Evolutionary conservation across 2,329 filamentous ascomycete species (phyloP).

Genomic region (Colletotrichum theobromicola): DNA sequence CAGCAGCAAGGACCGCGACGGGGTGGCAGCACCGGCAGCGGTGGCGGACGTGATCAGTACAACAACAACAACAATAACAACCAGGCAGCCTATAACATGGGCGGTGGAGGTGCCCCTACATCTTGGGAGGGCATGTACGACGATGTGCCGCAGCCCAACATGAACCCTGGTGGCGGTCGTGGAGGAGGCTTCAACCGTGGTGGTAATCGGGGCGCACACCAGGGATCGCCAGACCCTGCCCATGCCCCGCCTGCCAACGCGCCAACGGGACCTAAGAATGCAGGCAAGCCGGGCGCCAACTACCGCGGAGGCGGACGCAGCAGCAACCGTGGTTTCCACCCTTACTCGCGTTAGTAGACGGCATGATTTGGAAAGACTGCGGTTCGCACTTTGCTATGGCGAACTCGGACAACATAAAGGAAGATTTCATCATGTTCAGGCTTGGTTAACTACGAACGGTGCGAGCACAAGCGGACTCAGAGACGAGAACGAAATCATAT

Average conservation of each 20-base stretch:
- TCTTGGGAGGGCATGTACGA: conserved; percentile 99
- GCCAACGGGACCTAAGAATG: conserved; percentile 95
- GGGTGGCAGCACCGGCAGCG: conserved; percentile 21
- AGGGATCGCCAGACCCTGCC: conserved; percentile 45
- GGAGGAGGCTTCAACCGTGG: conserved; percentile 39
- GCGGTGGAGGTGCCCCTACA: conserved; percentile 68
- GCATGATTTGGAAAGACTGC: not conserved
- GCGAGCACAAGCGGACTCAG: not conserved
- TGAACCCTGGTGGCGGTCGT: conserved; percentile 55
- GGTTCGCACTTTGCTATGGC: not conserved
- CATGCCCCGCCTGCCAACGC: conserved; percentile 63
- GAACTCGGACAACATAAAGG: not conserved
- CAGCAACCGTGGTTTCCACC: conserved; percentile 77
- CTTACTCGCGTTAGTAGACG: conserved; percentile 58
- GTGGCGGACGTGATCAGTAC: conserved; percentile 30
- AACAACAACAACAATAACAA: conserved; percentile 7
- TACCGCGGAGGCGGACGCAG: conserved; percentile 90
- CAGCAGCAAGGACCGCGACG: conserved; percentile 28
- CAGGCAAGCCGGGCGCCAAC: conserved; percentile 87
- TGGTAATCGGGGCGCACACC: conserved; percentile 38
- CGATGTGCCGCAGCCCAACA: conserved; percentile 84
- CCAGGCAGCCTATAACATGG: conserved; percentile 35
- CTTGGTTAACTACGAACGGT: not conserved
- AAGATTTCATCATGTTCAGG: not conserved
- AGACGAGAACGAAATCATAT: not conserved